Evolutionary conservation across 83 land plant genomes (phyloP).

Genomic region (Picea engelmannii): DNA sequence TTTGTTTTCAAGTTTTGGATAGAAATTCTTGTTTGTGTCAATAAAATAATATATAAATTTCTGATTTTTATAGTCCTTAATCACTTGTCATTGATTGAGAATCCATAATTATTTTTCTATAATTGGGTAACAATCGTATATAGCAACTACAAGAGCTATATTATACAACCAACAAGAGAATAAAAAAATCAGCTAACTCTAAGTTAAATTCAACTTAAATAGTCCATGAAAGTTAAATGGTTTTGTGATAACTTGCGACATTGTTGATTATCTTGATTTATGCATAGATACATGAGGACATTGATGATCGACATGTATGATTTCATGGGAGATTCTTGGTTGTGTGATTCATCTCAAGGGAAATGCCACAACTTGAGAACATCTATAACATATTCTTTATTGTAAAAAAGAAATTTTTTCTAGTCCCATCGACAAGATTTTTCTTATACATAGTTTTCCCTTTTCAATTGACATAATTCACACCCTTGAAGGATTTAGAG

Average conservation of each 20-base stretch:
- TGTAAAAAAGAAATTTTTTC: not conserved
- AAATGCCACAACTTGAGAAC: constrained; percentile 85
- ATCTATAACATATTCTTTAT: constrained; percentile 53
- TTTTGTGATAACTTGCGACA: not conserved
- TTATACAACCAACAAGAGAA: no score
- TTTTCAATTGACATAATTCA: not conserved
- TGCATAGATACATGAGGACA: constrained; percentile 84
- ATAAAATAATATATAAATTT: no score
- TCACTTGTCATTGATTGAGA: no score
- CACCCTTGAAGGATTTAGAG: not conserved
- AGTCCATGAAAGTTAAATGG: no score
- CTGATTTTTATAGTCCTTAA: no score
- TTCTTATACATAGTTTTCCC: not conserved
- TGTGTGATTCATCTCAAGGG: constrained; percentile 85
- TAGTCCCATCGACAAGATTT: not conserved
- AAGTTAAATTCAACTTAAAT: no score
- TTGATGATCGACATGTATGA: constrained; percentile 98
- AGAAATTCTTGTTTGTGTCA: no score
- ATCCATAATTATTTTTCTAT: no score
- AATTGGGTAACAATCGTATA: no score
- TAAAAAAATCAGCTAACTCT: no score
- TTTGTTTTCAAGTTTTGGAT: no score
- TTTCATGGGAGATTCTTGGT: constrained; percentile 79
- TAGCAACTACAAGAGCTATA: no score
- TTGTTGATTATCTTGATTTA: not conserved